These are phyloP conservation scores for Mycena metata DNA, from an alignment of 768 basidiomycete species.

Conservation along the genomic window DNA sequence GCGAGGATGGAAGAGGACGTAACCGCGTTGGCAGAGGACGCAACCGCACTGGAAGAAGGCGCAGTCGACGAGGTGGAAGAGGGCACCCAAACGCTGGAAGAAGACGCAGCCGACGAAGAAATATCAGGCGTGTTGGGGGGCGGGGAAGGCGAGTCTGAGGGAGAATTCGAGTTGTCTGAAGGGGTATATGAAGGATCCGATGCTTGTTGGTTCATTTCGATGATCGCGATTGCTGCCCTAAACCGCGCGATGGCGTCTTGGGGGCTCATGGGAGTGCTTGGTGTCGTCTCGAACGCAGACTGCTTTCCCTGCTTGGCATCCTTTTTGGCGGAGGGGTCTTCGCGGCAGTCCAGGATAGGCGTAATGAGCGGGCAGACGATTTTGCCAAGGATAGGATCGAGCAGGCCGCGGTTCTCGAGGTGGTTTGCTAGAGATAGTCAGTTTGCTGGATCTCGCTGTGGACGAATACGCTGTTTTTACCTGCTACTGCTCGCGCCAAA, in stretches of 20 bases:
- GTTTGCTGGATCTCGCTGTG: not conserved
- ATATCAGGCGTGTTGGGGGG: slow-evolving; percentile 22
- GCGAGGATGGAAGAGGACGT: too few species aligned
- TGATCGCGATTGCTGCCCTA: slow-evolving; percentile 8
- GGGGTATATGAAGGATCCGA: not conserved
- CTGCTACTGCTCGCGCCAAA: slow-evolving; percentile 20
- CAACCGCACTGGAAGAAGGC: too few species aligned
- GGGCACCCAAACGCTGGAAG: too few species aligned
- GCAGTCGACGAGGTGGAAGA: too few species aligned
- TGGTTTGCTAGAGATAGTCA: slow-evolving; percentile 4
- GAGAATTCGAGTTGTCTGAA: not conserved
- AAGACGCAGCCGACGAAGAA: slow-evolving; percentile 19
- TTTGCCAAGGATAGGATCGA: not conserved
- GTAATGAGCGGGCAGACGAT: slow-evolving; percentile 4
- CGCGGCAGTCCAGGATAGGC: too few species aligned
- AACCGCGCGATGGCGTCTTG: slow-evolving; percentile 12
- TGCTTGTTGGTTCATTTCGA: slow-evolving; percentile 13
- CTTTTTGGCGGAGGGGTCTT: not conserved
- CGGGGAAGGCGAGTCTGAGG: slow-evolving; percentile 18
- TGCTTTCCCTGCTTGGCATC: slow-evolving; percentile 16
- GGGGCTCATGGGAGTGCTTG: slow-evolving; percentile 8
- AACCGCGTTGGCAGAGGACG: too few species aligned
- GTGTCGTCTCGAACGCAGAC: slow-evolving; percentile 23
- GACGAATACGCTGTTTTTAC: not conserved
- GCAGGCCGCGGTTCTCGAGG: slow-evolving; percentile 15